Conservation (phyloP, 2,329 filamentous ascomycete genomes). For the Neodidymelliopsis sp. region DNA sequence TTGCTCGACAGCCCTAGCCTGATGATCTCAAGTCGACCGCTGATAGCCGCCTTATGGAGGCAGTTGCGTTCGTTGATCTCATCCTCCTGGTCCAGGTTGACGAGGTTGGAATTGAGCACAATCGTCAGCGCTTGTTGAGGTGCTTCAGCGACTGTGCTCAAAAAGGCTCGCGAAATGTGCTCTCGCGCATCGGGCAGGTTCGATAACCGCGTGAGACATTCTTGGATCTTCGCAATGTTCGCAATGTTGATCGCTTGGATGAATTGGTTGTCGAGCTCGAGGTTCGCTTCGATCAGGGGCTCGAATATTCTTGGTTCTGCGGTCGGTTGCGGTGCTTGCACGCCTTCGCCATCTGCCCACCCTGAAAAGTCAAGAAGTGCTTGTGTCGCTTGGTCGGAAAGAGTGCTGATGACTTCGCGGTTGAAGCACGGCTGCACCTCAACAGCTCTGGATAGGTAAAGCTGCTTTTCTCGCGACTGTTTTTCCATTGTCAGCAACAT, state of each 20-base stretch:
- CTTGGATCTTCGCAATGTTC: slow-evolving; percentile 77
- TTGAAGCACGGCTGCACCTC: slow-evolving; percentile 99
- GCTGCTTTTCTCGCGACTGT: slow-evolving; percentile 92
- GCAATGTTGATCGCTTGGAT: slow-evolving; percentile 86
- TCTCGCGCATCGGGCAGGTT: slow-evolving; percentile 70
- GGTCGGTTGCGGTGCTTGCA: slow-evolving; percentile 65
- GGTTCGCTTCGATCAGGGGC: slow-evolving; percentile 70
- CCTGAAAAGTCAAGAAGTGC: slow-evolving; percentile 92
- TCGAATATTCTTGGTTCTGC: slow-evolving; percentile 42
- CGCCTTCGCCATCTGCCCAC: slow-evolving; percentile 95
- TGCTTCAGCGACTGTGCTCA: slow-evolving; percentile 87
- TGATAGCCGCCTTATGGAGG: slow-evolving; percentile 95
- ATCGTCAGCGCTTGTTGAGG: slow-evolving; percentile 77
- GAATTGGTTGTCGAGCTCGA: slow-evolving; percentile 87
- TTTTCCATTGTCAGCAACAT: slow-evolving; percentile 45
- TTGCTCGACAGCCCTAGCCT: slow-evolving; percentile 75
- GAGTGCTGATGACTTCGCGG: slow-evolving; percentile 91
- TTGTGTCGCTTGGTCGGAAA: slow-evolving; percentile 97
- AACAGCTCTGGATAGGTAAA: slow-evolving; percentile 93
- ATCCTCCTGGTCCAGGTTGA: slow-evolving; percentile 92
- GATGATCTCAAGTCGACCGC: slow-evolving; percentile 82
- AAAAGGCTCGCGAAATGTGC: slow-evolving; percentile 86
- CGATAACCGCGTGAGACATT: slow-evolving; percentile 78
- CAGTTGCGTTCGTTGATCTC: slow-evolving; percentile 98
- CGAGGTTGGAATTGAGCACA: slow-evolving; percentile 79